Conservation (phyloP, 108 stramenopile species). For the Nannochloropsis gaditana region DNA sequence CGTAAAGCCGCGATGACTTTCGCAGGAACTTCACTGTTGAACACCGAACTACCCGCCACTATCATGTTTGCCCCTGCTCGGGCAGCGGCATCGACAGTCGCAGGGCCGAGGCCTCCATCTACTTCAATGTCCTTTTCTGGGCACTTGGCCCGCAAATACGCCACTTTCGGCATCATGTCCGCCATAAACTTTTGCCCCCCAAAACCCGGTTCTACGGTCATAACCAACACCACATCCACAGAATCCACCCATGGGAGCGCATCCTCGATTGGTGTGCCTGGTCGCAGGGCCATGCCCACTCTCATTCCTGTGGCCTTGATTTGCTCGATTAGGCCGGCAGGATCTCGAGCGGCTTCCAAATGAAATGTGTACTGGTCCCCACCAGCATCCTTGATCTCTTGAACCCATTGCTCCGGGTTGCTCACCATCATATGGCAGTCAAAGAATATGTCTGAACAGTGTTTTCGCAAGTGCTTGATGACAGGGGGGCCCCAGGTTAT, state of each 20-base stretch:
- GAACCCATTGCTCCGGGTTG: slow-evolving; percentile 79
- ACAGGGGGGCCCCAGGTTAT: slow-evolving; percentile 86
- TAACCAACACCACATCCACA: slow-evolving; percentile 71
- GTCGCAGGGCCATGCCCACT: slow-evolving; percentile 72
- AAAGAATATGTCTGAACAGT: slow-evolving; percentile 56
- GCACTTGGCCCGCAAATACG: slow-evolving; percentile 57
- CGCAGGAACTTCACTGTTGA: slow-evolving; percentile 54
- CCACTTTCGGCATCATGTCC: slow-evolving; percentile 77
- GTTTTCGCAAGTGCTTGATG: slow-evolving; percentile 59
- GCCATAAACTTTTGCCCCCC: slow-evolving; percentile 78
- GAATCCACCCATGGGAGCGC: slow-evolving; percentile 57
- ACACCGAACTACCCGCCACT: slow-evolving; percentile 69
- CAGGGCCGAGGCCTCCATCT: slow-evolving; percentile 76
- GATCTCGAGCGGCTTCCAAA: slow-evolving; percentile 63
- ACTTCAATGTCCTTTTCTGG: slow-evolving; percentile 77
- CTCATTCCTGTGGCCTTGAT: slow-evolving; percentile 69
- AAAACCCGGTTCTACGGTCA: slow-evolving; percentile 88
- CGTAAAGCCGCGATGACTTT: slow-evolving; percentile 54
- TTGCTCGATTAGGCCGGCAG: slow-evolving; percentile 54
- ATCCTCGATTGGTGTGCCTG: slow-evolving; percentile 68
- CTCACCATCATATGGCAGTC: slow-evolving; percentile 84
- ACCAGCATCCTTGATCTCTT: slow-evolving; percentile 69
- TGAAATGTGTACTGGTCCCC: slow-evolving; percentile 71
- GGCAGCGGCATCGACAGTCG: slow-evolving; percentile 71
- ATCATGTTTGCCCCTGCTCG: slow-evolving; percentile 81